Evolutionary conservation across 2,329 filamentous ascomycete species (phyloP).

Genomic region (Hymenoscyphus infarciens): DNA sequence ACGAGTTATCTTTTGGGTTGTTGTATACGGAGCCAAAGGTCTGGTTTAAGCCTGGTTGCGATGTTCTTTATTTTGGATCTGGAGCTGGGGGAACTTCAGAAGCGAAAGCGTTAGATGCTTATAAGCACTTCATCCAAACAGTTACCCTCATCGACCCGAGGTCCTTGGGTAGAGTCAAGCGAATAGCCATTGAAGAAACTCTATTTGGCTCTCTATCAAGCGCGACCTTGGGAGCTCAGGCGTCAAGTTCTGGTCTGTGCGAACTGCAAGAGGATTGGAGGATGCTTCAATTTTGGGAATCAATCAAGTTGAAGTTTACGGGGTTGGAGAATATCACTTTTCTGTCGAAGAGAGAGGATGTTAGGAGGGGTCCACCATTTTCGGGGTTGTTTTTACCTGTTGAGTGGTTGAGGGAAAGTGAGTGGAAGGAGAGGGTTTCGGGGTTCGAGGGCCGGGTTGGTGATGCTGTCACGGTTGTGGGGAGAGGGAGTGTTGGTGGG

Average conservation of each 20-base stretch:
- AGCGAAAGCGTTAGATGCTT: not conserved
- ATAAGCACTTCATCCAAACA: not conserved
- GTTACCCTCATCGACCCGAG: not conserved
- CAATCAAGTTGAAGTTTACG: conserved; percentile 16
- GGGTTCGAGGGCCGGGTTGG: not conserved
- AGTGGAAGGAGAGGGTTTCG: not conserved
- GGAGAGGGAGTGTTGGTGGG: not conserved
- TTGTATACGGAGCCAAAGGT: not conserved
- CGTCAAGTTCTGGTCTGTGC: not conserved
- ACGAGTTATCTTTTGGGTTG: not conserved
- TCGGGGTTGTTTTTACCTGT: conserved; percentile 3
- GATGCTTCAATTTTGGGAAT: conserved; percentile 23
- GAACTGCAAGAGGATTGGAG: not conserved
- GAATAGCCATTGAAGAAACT: conserved; percentile 17
- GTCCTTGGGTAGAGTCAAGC: not conserved
- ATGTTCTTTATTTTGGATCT: not conserved
- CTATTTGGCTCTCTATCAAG: conserved; percentile 14
- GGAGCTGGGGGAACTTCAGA: not conserved
- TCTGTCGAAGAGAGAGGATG: not conserved
- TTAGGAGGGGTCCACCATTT: not conserved
- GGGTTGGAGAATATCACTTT: conserved; percentile 16
- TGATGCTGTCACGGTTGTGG: not conserved
- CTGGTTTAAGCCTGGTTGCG: not conserved
- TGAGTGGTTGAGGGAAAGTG: conserved; percentile 3
- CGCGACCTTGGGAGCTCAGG: too few species aligned